Base-by-base conservation (phyloP, 805 yeast genomes). In the Wickerhamomyces subpelliculosus region DNA sequence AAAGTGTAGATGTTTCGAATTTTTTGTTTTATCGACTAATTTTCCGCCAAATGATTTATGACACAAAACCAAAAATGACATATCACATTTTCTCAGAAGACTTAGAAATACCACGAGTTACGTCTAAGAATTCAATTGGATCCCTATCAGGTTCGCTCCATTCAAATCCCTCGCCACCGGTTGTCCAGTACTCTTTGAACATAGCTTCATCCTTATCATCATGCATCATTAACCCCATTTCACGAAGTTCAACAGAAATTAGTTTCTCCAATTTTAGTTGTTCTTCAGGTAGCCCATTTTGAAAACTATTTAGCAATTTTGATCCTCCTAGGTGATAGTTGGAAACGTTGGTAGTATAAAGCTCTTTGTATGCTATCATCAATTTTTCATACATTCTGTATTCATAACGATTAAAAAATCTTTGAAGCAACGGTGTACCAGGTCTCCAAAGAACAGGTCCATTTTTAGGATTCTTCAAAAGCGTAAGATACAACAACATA, bases 121-220 rank as follows among this genome's bases (percentile, higher is more conserved):
- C 11, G 11, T 29, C 22, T 1, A 34, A 8, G 11, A 36, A 35
- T 19, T 43, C 47, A 10, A 41, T 34, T 13, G 42, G 44, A 26
- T 41, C 44, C 16, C 35, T 32, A 22, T 41, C 47, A 5, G 41
- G 42, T 10, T 43, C 47, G 12, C 34, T 33, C 47, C 47, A 43
- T 21, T 43, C 44, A 23, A 43, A 41, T 2, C 35, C 36, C 8
- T 44, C 41, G 8, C 32, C 37, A 7, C 36, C 37, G 3, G 17
- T 12, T 13, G 32, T 40, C 44, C 44, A 43, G 22, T 41, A 41
- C 8, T 41, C 38, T 17, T 34, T 22, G 26, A 33, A 43, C 36
- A 43, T 13, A 7, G 18, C 11, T 19, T 41, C 47, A 5, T 35
- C 22, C 13, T 23, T 13, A 14, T 31, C 36, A 7, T 38, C 27